A percentile compares a stretch with the other conserved stretches of the same genome.
These are phyloP conservation scores for Rhododendron griersonianum DNA, from an alignment of 148 eudicot genomes.

Conservation along the genomic window DNA sequence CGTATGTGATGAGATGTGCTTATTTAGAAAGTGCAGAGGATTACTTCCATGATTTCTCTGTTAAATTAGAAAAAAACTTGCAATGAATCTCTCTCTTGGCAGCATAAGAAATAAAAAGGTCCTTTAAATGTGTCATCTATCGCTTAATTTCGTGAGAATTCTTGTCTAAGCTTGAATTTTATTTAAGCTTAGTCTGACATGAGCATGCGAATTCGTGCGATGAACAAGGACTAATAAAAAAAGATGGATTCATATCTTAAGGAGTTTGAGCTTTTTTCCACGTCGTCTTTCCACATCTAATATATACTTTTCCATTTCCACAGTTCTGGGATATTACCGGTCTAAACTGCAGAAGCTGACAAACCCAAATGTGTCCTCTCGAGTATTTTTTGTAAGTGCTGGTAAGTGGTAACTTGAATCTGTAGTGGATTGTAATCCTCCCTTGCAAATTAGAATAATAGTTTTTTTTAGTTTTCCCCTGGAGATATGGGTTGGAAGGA, in stretches of 20 bases:
- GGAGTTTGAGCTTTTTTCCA: slow-evolving; percentile 27
- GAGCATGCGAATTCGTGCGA: too few species aligned
- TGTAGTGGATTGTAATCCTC: background rate
- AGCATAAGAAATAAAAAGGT: too few species aligned
- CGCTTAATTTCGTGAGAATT: too few species aligned
- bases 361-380: background rate
- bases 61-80: too few species aligned
- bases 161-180: too few species aligned
- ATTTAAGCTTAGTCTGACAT: too few species aligned
- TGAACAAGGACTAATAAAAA: too few species aligned
- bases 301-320: slow-evolving; percentile 2
- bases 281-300: background rate
- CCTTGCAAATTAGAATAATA: background rate
- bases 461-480: background rate
- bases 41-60: too few species aligned
- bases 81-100: too few species aligned
- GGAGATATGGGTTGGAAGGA: background rate
- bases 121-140: too few species aligned
- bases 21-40: too few species aligned
- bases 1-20: too few species aligned
- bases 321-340: slow-evolving; percentile 46
- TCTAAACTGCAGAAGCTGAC: slow-evolving; percentile 23
- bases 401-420: background rate
- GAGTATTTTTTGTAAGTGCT: slow-evolving; percentile 33
- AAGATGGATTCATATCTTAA: background rate